Percentiles rank a stretch among this genome's conserved stretches.
Conservation (phyloP, 306 rosid species). For the Comarum palustre region DNA sequence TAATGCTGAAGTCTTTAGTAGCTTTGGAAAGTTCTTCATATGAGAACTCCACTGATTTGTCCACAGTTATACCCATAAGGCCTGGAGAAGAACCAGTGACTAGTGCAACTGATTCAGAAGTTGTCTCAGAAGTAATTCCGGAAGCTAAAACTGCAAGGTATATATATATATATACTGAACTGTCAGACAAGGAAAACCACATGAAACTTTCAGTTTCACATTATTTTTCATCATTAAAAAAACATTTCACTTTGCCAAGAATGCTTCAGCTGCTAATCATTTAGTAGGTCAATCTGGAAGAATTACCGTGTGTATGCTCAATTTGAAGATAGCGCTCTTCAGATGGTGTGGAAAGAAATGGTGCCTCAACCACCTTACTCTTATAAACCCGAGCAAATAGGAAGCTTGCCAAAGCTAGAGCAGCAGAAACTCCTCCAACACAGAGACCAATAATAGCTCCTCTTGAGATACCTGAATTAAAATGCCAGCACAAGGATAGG, state of each 20-base stretch:
- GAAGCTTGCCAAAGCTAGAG: conserved; percentile 32
- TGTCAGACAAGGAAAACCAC: background rate
- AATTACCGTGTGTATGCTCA: conserved; percentile 39
- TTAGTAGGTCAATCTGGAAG: background rate
- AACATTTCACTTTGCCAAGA: background rate
- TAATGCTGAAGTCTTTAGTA: conserved; percentile 48
- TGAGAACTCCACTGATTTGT: conserved; percentile 73
- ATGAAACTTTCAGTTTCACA: background rate
- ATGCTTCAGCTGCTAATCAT: background rate
- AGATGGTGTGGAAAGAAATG: conserved; percentile 33
- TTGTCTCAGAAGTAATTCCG: conserved; percentile 39
- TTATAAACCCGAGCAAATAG: conserved; percentile 34
- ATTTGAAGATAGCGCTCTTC: conserved; percentile 36
- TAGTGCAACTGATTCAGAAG: conserved; percentile 31
- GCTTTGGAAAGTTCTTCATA: conserved; percentile 69
- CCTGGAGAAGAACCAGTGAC: conserved; percentile 35
- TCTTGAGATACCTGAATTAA: conserved; percentile 43
- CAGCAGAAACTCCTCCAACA: conserved; percentile 48
- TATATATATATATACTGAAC: background rate
- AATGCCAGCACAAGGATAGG: conserved; percentile 31
- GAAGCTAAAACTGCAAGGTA: conserved; percentile 31
- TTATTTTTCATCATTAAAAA: background rate
- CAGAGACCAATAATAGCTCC: conserved; percentile 50
- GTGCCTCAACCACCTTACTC: conserved; percentile 41
- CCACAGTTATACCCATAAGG: conserved; percentile 54